Percentiles rank a stretch among this genome's conserved stretches.
These are phyloP conservation scores for Trichoderma sp. DNA, from an alignment of 2,329 filamentous ascomycete species.

Conservation along the genomic window DNA sequence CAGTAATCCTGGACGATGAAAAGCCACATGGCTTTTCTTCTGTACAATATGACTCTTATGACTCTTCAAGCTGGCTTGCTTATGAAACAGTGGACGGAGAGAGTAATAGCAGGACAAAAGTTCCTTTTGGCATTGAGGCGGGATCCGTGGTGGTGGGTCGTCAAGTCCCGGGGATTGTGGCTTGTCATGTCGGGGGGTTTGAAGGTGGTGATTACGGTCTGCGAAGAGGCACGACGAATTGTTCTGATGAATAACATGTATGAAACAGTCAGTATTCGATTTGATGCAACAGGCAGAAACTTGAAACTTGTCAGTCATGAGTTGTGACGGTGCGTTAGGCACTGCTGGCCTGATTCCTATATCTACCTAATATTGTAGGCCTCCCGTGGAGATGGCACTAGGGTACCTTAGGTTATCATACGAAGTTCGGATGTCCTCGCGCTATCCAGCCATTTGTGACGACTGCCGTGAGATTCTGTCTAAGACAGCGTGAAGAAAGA, in stretches of 20 bases:
- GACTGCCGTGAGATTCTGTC: background rate
- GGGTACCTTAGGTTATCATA: too few species aligned
- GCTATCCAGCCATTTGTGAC: background rate
- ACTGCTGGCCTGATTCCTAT: too few species aligned
- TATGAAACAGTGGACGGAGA: background rate
- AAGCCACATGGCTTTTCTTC: too few species aligned
- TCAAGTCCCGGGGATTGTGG: conserved; percentile 3
- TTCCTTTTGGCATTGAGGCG: conserved; percentile 1
- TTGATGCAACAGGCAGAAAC: background rate
- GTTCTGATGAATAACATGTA: too few species aligned
- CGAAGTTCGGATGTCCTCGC: background rate
- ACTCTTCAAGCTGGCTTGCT: background rate
- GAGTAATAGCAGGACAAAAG: background rate
- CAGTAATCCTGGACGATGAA: background rate
- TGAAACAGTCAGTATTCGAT: background rate
- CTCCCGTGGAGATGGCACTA: too few species aligned
- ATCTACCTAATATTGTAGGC: too few species aligned
- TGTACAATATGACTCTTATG: too few species aligned
- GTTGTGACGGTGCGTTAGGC: too few species aligned
- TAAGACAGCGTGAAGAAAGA: background rate
- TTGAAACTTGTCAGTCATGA: too few species aligned
- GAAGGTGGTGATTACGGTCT: background rate
- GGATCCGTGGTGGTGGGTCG: background rate
- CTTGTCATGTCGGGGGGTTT: background rate
- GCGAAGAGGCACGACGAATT: background rate